Evolutionary conservation across 805 yeast genomes (phyloP).

Genomic region (Candida tammaniensis): DNA sequence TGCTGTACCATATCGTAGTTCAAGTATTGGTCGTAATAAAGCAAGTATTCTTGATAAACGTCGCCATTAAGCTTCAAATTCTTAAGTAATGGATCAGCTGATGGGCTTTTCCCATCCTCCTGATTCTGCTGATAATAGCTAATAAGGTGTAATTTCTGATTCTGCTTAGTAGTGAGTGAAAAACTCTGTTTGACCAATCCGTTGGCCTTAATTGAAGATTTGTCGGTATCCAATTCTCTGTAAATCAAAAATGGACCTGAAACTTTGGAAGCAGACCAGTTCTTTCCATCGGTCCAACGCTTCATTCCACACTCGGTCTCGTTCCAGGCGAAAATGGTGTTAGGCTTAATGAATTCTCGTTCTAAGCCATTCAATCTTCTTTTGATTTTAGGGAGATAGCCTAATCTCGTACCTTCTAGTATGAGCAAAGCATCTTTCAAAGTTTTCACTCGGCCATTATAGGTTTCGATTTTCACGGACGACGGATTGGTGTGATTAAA

Average conservation of each 20-base stretch:
- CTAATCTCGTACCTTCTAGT: constrained; percentile 61
- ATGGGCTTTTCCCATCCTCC: constrained; percentile 16
- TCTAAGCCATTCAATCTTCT: constrained; percentile 59
- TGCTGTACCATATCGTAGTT: constrained; percentile 3
- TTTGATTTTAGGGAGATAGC: constrained; percentile 54
- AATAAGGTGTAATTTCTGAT: constrained; percentile 58
- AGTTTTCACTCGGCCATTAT: constrained; percentile 56
- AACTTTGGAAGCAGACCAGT: constrained; percentile 73
- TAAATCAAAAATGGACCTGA: constrained; percentile 53
- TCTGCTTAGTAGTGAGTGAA: constrained; percentile 50
- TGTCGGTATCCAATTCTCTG: constrained; percentile 51
- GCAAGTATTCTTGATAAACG: constrained; percentile 22
- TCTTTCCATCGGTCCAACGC: constrained; percentile 76
- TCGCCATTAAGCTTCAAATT: constrained; percentile 18
- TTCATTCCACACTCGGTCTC: constrained; percentile 69
- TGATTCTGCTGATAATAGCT: constrained; percentile 35
- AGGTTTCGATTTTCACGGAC: constrained; percentile 40
- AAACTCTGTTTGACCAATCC: constrained; percentile 68
- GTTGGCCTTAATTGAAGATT: constrained; percentile 31
- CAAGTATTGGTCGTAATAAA: constrained; percentile 14
- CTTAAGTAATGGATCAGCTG: constrained; percentile 22
- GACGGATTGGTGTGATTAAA: constrained; percentile 8
- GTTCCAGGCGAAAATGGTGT: constrained; percentile 69
- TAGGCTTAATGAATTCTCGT: constrained; percentile 53
- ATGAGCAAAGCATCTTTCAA: constrained; percentile 62